Evolutionary conservation across 2,329 filamentous ascomycete species (phyloP).

Genomic region (Fusarium subtropicale): DNA sequence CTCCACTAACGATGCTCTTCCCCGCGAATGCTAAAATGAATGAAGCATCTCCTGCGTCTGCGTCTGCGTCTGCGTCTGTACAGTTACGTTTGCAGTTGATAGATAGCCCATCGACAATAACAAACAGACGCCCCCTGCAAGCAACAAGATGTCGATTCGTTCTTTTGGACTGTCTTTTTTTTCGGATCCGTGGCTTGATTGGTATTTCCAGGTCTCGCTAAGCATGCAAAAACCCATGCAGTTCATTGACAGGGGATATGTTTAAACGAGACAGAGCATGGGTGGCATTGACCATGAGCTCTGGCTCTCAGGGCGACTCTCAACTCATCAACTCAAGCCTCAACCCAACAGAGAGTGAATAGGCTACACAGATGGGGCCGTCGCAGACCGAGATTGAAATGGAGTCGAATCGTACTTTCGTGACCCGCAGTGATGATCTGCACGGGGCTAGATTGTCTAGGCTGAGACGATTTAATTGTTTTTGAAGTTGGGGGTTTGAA

Average conservation of each 20-base stretch:
- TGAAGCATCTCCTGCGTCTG: constrained; percentile 35
- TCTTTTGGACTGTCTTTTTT: neutral
- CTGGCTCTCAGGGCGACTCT: constrained; percentile 4
- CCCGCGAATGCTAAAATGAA: constrained; percentile 26
- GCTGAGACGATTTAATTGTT: constrained; percentile 2
- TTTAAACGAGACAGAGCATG: neutral
- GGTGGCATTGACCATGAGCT: constrained; percentile 1
- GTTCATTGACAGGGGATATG: neutral
- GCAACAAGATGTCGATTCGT: neutral
- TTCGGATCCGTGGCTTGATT: constrained; percentile 5
- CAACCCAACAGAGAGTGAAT: neutral
- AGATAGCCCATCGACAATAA: neutral
- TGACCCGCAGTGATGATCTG: neutral
- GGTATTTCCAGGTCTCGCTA: neutral
- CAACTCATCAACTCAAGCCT: neutral
- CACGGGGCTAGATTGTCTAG: constrained; percentile 1
- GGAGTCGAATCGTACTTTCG: constrained; percentile 9
- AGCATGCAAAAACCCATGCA: constrained; percentile 2
- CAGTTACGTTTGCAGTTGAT: constrained; percentile 21
- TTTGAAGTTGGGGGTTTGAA: neutral
- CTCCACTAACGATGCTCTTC: constrained; percentile 28
- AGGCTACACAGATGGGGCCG: neutral
- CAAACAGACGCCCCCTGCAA: neutral
- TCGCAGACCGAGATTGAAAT: constrained; percentile 42
- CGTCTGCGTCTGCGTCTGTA: constrained; percentile 7